These are phyloP conservation scores for Austroboletus olivaceoglutinosus DNA, from an alignment of 1,284 basidiomycete species.

Conservation along the genomic window DNA sequence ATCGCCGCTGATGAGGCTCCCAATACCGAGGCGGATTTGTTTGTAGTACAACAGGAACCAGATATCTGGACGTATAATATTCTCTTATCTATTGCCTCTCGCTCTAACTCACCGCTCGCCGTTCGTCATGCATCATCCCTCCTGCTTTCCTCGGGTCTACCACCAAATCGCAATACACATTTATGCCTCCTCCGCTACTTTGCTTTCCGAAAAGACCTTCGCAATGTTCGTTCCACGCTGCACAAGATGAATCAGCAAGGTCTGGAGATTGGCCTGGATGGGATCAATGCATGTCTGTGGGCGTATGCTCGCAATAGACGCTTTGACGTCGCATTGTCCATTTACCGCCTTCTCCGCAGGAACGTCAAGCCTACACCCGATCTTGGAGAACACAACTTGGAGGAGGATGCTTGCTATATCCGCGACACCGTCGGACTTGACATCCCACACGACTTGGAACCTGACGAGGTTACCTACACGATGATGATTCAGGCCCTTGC, in stretches of 20 bases:
- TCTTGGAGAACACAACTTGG: slow-evolving; percentile 34
- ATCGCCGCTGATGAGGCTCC: neutral
- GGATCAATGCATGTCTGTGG: slow-evolving; percentile 65
- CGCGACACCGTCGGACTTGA: slow-evolving; percentile 44
- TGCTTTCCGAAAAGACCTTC: slow-evolving; percentile 43
- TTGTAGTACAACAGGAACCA: slow-evolving; percentile 35
- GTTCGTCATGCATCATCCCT: slow-evolving; percentile 53
- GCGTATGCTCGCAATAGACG: slow-evolving; percentile 55
- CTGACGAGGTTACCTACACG: slow-evolving; percentile 67
- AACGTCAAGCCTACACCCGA: slow-evolving; percentile 41
- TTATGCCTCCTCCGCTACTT: slow-evolving; percentile 60
- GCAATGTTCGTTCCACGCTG: slow-evolving; percentile 54
- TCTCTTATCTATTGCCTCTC: slow-evolving; percentile 60
- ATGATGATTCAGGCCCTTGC: slow-evolving; percentile 66
- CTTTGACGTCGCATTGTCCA: slow-evolving; percentile 53
- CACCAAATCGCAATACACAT: slow-evolving; percentile 60
- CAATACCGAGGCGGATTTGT: neutral
- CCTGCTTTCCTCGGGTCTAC: slow-evolving; percentile 49
- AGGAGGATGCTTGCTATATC: slow-evolving; percentile 35
- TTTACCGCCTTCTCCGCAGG: slow-evolving; percentile 64
- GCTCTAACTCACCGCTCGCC: slow-evolving; percentile 44
- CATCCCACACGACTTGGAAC: slow-evolving; percentile 45
- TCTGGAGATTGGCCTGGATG: slow-evolving; percentile 57
- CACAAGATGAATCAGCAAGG: slow-evolving; percentile 49
- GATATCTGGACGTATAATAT: slow-evolving; percentile 69